A percentile compares a stretch with the other conserved stretches of the same genome.
Evolutionary conservation across 2,329 filamentous ascomycete genomes (phyloP).

Genomic region (Talaromyces sp.): DNA sequence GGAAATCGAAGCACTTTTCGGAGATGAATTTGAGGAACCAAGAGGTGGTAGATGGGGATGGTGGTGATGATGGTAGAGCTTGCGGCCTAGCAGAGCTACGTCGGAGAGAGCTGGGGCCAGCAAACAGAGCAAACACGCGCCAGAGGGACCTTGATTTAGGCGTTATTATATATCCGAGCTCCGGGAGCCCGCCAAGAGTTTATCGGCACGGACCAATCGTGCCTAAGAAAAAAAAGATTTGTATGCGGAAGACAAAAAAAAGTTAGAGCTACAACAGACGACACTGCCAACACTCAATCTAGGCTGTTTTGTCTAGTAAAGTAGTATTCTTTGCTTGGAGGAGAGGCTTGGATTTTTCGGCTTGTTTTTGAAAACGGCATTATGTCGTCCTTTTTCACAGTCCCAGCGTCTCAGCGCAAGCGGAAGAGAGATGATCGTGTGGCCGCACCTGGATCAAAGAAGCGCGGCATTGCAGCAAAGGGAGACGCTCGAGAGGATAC

Average conservation of each 20-base stretch:
- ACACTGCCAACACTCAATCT: not conserved
- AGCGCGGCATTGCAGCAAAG: conserved; percentile 43
- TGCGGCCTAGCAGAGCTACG: conserved; percentile 34
- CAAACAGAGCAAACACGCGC: conserved; percentile 29
- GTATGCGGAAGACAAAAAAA: conserved; percentile 17
- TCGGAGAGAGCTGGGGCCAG: conserved; percentile 29
- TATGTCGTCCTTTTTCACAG: conserved; percentile 96
- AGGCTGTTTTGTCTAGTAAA: not conserved
- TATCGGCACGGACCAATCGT: conserved; percentile 30
- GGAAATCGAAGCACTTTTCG: too few relatives aligned
- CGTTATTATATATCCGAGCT: conserved; percentile 22
- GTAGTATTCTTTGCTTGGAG: not conserved
- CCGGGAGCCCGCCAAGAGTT: conserved; percentile 22
- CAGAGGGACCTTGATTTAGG: conserved; percentile 30
- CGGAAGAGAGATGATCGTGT: conserved; percentile 67
- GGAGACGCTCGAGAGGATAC: conserved; percentile 28
- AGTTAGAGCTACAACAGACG: conserved; percentile 1
- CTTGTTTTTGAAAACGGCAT: not conserved
- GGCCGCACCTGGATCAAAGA: conserved; percentile 46
- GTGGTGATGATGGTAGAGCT: conserved; percentile 30
- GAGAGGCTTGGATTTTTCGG: not conserved
- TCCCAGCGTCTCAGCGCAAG: conserved; percentile 84
- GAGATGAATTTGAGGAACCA: too few relatives aligned
- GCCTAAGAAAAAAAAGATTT: conserved; percentile 11
- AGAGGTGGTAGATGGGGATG: too few relatives aligned